Evolutionary conservation across 768 basidiomycete species (phyloP).

Genomic region (Auricularia auricula-judae): DNA sequence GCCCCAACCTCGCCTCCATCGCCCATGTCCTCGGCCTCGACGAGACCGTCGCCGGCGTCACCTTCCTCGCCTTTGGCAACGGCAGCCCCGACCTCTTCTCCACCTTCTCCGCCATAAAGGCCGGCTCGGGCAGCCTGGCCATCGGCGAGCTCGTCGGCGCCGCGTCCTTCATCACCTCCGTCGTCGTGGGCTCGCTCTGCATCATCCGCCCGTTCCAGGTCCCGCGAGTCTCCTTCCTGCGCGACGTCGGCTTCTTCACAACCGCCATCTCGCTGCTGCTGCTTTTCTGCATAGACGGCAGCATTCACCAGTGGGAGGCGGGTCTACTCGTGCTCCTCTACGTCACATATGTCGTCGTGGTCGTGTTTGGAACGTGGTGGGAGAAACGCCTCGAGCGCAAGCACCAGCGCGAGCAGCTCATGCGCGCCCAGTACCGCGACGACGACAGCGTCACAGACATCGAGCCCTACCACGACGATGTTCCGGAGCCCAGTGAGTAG

Average conservation of each 20-base stretch:
- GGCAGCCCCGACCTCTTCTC: slow-evolving; percentile 95
- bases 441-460: slow-evolving; percentile 34
- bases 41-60: slow-evolving; percentile 92
- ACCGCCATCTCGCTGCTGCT: slow-evolving; percentile 68
- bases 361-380: slow-evolving; percentile 74
- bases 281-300: slow-evolving; percentile 64
- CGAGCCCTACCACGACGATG: slow-evolving; percentile 51
- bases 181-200: slow-evolving; percentile 96
- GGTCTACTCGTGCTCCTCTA: slow-evolving; percentile 62
- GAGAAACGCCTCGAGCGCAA: slow-evolving; percentile 40
- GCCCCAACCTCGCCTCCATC: slow-evolving; percentile 87
- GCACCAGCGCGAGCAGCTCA: slow-evolving; percentile 36
- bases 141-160: slow-evolving; percentile 94
- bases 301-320: slow-evolving; percentile 64
- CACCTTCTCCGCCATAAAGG: slow-evolving; percentile 86
- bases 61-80: slow-evolving; percentile 94
- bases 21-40: slow-evolving; percentile 76
- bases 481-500: slow-evolving; percentile 24
- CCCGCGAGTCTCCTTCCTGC: slow-evolving; percentile 65
- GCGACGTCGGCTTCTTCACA: slow-evolving; percentile 95
- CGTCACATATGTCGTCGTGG: slow-evolving; percentile 60
- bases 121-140: slow-evolving; percentile 77
- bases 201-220: slow-evolving; percentile 93
- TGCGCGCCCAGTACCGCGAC: slow-evolving; percentile 48
- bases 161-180: slow-evolving; percentile 89